phyloP scores from a whole-genome alignment of 768 basidiomycete genomes.

The Lactarius indigo region DNA sequence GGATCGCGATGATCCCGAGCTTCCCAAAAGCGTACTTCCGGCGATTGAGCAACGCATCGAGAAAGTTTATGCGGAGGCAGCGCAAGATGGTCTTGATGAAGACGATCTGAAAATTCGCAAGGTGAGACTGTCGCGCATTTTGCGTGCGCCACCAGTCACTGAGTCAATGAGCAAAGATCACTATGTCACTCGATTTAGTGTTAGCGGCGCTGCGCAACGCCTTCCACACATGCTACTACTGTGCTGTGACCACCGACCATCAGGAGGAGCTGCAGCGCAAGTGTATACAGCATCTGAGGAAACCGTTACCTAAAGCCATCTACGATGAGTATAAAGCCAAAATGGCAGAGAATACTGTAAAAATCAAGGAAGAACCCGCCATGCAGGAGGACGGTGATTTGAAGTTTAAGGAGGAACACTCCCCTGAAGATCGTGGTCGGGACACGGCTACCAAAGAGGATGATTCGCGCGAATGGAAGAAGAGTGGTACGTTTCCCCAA shows the following conservation, averaged over 20 bases:
- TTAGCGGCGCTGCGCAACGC: constrained; percentile 90
- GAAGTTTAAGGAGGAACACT: constrained; percentile 30
- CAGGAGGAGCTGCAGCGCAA: constrained; percentile 93
- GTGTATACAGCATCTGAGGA: constrained; percentile 89
- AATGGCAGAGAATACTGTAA: constrained; percentile 41
- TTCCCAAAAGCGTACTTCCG: constrained; percentile 62
- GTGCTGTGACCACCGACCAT: constrained; percentile 88
- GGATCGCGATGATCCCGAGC: constrained; percentile 50
- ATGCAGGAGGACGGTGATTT: constrained; percentile 35
- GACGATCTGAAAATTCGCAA: constrained; percentile 66
- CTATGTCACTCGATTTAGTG: constrained; percentile 86
- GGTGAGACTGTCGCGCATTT: constrained; percentile 41
- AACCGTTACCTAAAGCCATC: constrained; percentile 58
- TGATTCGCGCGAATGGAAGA: constrained; percentile 52
- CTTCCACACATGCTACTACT: constrained; percentile 97
- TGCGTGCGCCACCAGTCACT: constrained; percentile 15
- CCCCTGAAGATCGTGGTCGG: constrained; percentile 32
- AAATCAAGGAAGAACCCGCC: constrained; percentile 46
- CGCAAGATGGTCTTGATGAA: constrained; percentile 60
- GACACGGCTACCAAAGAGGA: constrained; percentile 31
- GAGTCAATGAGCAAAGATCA: constrained; percentile 47
- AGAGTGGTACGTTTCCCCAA: constrained; percentile 53
- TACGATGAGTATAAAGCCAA: constrained; percentile 59
- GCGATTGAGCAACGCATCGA: constrained; percentile 82
- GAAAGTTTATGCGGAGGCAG: constrained; percentile 67